Conservation (phyloP, 2,329 filamentous ascomycete genomes). For the Bipolaris victoriae region DNA sequence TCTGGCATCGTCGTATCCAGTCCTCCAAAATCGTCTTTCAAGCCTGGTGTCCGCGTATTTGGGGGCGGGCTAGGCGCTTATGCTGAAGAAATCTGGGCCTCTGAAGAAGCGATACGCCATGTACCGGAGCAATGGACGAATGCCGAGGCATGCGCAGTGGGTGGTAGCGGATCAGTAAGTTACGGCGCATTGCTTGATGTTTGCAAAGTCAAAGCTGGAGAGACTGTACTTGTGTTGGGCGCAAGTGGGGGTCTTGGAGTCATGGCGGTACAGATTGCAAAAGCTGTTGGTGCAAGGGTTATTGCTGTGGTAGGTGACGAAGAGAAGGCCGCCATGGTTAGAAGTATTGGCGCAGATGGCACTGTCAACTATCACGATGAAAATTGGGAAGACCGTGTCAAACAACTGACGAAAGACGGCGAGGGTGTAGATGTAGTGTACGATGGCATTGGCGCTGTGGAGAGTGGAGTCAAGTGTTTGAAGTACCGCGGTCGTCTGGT, state of each 20-base stretch:
- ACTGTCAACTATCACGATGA: constrained; percentile 52
- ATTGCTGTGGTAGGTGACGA: constrained; percentile 59
- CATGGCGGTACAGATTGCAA: constrained; percentile 63
- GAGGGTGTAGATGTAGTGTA: constrained; percentile 64
- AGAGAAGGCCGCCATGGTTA: constrained; percentile 54
- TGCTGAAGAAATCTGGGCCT: constrained; percentile 58
- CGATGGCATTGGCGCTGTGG: constrained; percentile 64
- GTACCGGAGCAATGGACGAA: constrained; percentile 57
- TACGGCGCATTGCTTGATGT: constrained; percentile 58
- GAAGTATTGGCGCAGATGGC: constrained; percentile 49
- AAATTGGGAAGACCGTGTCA: constrained; percentile 60
- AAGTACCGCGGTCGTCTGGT: constrained; percentile 62
- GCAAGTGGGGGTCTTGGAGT: constrained; percentile 63
- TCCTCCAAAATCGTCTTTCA: constrained; percentile 45
- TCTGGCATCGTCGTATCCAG: constrained; percentile 58
- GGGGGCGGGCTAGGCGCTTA: constrained; percentile 61
- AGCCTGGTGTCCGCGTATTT: constrained; percentile 61
- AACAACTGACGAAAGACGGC: constrained; percentile 54
- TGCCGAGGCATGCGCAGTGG: constrained; percentile 60
- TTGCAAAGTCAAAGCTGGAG: constrained; percentile 52
- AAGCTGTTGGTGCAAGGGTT: constrained; percentile 59
- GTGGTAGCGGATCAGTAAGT: constrained; percentile 60
- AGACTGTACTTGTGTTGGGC: constrained; percentile 62
- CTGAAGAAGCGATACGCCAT: constrained; percentile 49
- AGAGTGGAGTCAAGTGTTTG: constrained; percentile 61